Conservation (phyloP, 2,329 filamentous ascomycete genomes). For the Coleophoma crateriformis region DNA sequence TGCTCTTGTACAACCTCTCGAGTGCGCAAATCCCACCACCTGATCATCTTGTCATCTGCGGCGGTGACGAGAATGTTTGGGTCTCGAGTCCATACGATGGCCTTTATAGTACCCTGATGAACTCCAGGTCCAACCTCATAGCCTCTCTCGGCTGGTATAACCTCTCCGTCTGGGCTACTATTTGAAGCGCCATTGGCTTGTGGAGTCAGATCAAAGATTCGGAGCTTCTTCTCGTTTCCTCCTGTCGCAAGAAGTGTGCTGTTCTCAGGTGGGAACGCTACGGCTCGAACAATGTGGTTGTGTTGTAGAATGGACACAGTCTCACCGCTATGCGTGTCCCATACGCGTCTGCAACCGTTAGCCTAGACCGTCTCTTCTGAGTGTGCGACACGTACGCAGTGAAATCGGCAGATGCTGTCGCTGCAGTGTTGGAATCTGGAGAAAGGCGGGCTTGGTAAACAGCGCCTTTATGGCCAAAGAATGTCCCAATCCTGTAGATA, state of each 20-base stretch:
- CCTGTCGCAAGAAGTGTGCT: constrained; percentile 87
- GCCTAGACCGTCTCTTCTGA: not conserved
- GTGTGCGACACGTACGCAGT: constrained; percentile 60
- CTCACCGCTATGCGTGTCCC: constrained; percentile 95
- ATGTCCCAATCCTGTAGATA: constrained; percentile 74
- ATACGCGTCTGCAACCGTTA: constrained; percentile 64
- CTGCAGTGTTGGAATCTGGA: constrained; percentile 79
- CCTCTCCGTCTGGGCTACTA: constrained; percentile 30
- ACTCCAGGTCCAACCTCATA: constrained; percentile 85
- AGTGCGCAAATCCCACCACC: constrained; percentile 88
- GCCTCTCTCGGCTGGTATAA: constrained; percentile 54
- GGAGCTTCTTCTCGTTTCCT: constrained; percentile 93
- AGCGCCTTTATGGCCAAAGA: constrained; percentile 95
- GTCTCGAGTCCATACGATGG: constrained; percentile 89
- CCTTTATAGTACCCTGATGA: constrained; percentile 88
- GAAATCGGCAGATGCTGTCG: constrained; percentile 93
- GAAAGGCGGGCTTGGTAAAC: constrained; percentile 95
- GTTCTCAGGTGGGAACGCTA: constrained; percentile 80
- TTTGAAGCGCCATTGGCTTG: constrained; percentile 24
- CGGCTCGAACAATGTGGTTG: constrained; percentile 88
- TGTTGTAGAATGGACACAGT: constrained; percentile 82
- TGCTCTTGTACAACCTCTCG: constrained; percentile 71
- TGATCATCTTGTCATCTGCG: constrained; percentile 81
- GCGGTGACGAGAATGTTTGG: constrained; percentile 87
- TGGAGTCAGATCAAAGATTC: constrained; percentile 77